Evolutionary conservation across 2,329 filamentous ascomycete species (phyloP).

Genomic region (Apiospora arundinis): DNA sequence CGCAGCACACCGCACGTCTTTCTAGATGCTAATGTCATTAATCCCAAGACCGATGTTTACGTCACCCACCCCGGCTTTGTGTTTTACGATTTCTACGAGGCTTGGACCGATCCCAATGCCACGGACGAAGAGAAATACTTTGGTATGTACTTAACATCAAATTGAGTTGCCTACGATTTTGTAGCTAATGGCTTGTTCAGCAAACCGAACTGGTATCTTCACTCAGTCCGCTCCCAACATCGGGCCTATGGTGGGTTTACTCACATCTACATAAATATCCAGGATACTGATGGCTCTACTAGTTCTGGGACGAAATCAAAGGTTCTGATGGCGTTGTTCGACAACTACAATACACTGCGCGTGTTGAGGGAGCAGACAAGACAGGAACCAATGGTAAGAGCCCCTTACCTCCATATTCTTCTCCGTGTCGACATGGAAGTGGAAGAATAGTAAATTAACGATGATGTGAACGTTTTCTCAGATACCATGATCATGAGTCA

Average conservation of each 20-base stretch:
- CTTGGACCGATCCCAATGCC: constrained; percentile 56
- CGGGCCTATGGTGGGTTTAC: constrained; percentile 54
- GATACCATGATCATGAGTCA: constrained; percentile 55
- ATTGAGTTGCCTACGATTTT: background rate
- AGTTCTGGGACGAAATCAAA: constrained; percentile 61
- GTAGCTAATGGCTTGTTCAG: constrained; percentile 22
- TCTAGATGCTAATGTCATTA: background rate
- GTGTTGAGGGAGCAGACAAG: constrained; percentile 55
- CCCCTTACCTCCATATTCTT: background rate
- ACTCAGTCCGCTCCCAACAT: constrained; percentile 70
- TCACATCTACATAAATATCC: background rate
- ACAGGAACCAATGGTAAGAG: constrained; percentile 26
- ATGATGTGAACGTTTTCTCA: background rate
- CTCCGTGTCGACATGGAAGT: background rate
- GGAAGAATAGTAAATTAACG: constrained; percentile 33
- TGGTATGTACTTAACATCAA: constrained; percentile 35
- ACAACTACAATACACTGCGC: constrained; percentile 68
- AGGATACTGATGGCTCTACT: background rate
- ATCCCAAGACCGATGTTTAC: constrained; percentile 51
- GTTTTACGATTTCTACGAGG: constrained; percentile 71
- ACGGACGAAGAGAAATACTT: constrained; percentile 53
- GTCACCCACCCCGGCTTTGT: constrained; percentile 51
- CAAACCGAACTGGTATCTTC: constrained; percentile 50
- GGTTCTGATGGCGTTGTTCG: constrained; percentile 63
- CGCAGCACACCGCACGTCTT: background rate